Percentiles rank a stretch among this genome's conserved stretches.
Conservation (phyloP, 192 early-diverging fungal species). For the Coemansia sp. region DNA sequence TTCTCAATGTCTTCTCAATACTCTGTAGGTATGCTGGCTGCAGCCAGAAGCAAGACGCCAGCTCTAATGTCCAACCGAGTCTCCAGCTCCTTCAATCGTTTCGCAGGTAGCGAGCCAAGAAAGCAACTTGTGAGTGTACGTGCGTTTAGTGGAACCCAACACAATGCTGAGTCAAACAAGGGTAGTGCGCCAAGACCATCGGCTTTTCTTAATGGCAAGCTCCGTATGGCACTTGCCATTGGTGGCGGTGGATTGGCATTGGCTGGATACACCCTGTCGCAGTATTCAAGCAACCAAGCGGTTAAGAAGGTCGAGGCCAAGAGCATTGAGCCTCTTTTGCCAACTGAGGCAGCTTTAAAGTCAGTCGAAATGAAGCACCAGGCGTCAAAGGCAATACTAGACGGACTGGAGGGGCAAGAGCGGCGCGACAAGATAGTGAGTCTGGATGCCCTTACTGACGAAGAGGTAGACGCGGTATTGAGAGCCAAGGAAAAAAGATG, state of each 20-base stretch:
- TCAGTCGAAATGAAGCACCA: neutral
- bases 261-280: neutral
- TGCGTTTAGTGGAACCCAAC: neutral
- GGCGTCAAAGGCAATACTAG: neutral
- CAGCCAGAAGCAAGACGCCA: neutral
- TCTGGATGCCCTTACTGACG: constrained; percentile 22
- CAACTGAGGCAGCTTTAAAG: neutral
- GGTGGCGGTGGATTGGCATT: neutral
- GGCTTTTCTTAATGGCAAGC: neutral
- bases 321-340: neutral
- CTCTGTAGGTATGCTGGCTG: neutral
- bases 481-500: constrained; percentile 29
- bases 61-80: neutral
- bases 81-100: neutral
- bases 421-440: constrained; percentile 12
- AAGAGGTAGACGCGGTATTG: constrained; percentile 41
- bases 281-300: neutral
- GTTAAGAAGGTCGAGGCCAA: neutral
- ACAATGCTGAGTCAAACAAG: neutral
- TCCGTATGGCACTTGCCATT: neutral
- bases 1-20: neutral
- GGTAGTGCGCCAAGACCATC: neutral
- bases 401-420: constrained; percentile 9
- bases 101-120: neutral
- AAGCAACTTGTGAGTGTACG: neutral